Evolutionary conservation across 1,284 basidiomycete genomes (phyloP).

Genomic region (Melampsora americana): DNA sequence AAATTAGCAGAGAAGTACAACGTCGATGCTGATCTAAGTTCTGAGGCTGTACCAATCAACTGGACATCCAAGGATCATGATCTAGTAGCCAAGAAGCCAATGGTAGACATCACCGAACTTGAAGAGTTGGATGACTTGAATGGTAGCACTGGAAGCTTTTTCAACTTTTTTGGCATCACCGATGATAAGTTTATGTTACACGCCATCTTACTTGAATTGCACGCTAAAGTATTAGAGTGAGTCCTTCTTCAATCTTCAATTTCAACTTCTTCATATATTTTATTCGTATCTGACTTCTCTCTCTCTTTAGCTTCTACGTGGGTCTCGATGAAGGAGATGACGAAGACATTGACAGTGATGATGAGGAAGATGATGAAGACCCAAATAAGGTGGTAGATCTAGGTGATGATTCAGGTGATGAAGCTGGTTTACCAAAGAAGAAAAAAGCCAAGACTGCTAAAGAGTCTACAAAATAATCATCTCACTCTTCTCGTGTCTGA

Average conservation of each 20-base stretch:
- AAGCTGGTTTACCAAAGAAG: constrained; percentile 24
- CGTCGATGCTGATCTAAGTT: constrained; percentile 1
- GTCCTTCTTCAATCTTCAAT: background rate
- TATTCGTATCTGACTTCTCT: background rate
- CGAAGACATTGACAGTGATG: background rate
- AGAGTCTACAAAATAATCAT: background rate
- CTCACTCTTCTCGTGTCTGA: too few species aligned
- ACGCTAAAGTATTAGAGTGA: constrained; percentile 35
- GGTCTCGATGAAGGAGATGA: constrained; percentile 15
- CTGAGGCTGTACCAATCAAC: constrained; percentile 14
- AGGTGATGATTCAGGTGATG: constrained; percentile 24
- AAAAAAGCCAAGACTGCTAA: constrained; percentile 19
- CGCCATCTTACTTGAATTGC: constrained; percentile 14
- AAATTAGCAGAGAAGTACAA: constrained; percentile 31
- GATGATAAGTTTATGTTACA: constrained; percentile 25
- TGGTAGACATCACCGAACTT: background rate
- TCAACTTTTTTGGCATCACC: constrained; percentile 27
- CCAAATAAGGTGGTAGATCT: constrained; percentile 22
- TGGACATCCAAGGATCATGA: constrained; percentile 38
- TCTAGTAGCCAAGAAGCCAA: constrained; percentile 33
- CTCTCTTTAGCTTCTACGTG: constrained; percentile 25
- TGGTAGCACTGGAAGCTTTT: constrained; percentile 20
- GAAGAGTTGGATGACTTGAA: background rate
- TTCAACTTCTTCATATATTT: too few species aligned
- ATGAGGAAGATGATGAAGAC: constrained; percentile 27